Conservation (phyloP, 83 land plant genomes). For the Thuja plicata region DNA sequence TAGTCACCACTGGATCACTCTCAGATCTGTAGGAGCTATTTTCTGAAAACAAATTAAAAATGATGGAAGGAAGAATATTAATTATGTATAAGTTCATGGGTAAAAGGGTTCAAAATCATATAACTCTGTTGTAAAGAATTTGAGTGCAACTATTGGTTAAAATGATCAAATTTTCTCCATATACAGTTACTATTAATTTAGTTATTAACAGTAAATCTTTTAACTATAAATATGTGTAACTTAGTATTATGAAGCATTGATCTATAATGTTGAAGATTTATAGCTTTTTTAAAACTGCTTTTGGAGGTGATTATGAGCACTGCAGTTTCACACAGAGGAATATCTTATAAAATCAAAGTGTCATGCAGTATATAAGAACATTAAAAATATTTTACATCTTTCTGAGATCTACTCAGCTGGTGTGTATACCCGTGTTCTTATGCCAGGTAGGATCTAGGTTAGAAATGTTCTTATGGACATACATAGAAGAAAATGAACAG, state of each 20-base stretch:
- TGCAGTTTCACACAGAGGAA: not conserved
- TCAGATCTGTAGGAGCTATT: not conserved
- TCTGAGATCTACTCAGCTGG: not conserved
- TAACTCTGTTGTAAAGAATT: not conserved
- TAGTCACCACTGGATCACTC: not conserved
- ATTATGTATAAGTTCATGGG: not conserved
- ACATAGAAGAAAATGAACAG: too few species aligned
- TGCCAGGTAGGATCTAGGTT: too few species aligned
- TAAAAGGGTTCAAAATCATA: not conserved
- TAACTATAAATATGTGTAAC: not conserved
- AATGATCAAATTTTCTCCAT: not conserved
- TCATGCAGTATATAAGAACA: not conserved
- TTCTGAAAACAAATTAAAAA: not conserved
- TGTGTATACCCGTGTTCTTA: not conserved
- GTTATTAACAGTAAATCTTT: not conserved
- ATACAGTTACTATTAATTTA: not conserved
- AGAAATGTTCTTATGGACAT: too few species aligned
- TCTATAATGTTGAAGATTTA: not conserved
- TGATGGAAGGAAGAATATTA: too few species aligned
- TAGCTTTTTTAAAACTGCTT: not conserved
- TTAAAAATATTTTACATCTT: not conserved
- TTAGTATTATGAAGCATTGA: not conserved
- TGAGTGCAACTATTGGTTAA: not conserved
- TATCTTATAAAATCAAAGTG: not conserved
- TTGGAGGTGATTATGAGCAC: not conserved